phyloP scores from a whole-genome alignment of 495 filamentous ascomycete species.

The Xylaria bambusicola region DNA sequence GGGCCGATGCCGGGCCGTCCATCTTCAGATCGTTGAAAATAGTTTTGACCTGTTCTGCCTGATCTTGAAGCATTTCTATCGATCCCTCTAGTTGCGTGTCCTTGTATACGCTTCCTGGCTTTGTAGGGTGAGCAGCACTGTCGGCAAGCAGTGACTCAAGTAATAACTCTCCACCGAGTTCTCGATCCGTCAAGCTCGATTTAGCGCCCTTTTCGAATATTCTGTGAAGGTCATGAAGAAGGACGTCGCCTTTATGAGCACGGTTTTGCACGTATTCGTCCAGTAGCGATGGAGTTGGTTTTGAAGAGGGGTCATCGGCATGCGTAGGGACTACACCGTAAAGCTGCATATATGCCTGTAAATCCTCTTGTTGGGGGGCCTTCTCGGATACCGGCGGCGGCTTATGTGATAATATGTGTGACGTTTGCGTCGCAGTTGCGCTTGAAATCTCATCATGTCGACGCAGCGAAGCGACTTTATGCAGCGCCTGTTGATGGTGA shows the following conservation, averaged over 20 bases:
- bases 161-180: conserved; percentile 27
- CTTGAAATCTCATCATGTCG: not conserved
- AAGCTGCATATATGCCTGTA: conserved; percentile 28
- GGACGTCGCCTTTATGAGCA: conserved; percentile 25
- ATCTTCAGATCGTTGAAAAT: conserved; percentile 21
- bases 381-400: not conserved
- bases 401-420: not conserved
- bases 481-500: conserved; percentile 26
- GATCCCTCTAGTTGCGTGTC: conserved; percentile 33
- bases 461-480: conserved; percentile 9
- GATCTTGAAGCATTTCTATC: conserved; percentile 23
- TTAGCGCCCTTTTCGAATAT: conserved; percentile 25
- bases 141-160: conserved; percentile 30
- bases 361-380: conserved; percentile 14
- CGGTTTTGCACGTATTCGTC: conserved; percentile 27
- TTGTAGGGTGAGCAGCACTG: conserved; percentile 15
- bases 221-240: conserved; percentile 27
- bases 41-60: conserved; percentile 24
- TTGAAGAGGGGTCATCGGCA: not conserved
- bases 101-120: conserved; percentile 26
- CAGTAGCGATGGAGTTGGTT: conserved; percentile 16
- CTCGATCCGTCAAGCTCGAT: conserved; percentile 26
- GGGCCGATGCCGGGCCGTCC: conserved; percentile 17
- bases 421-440: not conserved
- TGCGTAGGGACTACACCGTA: conserved; percentile 28